A percentile compares a stretch with the other conserved stretches of the same genome.
These are phyloP conservation scores for Chytriomyces confervae DNA, from an alignment of 192 early-diverging fungal species.

Conservation along the genomic window DNA sequence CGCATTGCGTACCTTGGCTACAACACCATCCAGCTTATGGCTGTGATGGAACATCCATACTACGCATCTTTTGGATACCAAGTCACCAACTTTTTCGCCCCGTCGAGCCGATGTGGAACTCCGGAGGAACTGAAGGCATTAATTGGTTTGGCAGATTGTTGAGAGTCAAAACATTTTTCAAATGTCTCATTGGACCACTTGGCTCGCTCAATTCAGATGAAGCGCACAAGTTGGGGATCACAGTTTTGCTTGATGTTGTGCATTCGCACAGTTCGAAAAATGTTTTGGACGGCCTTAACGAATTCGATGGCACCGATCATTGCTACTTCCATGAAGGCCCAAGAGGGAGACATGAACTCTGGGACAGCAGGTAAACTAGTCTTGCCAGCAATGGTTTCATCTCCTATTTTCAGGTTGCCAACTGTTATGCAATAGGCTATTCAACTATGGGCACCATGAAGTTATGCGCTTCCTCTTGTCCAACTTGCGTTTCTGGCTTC, in stretches of 20 bases:
- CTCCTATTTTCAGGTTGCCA: neutral
- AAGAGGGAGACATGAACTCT: slow-evolving; percentile 87
- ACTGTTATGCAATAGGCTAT: slow-evolving; percentile 66
- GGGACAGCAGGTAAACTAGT: slow-evolving; percentile 68
- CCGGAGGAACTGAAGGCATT: slow-evolving; percentile 93
- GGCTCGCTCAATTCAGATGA: neutral
- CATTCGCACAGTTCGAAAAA: slow-evolving; percentile 98
- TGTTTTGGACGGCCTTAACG: slow-evolving; percentile 90
- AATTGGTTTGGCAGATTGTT: slow-evolving; percentile 71
- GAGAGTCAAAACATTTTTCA: neutral
- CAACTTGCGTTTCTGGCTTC: slow-evolving; percentile 93
- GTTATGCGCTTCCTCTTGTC: slow-evolving; percentile 92
- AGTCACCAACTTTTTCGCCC: slow-evolving; percentile 96
- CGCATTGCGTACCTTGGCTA: slow-evolving; percentile 79
- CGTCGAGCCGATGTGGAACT: slow-evolving; percentile 87
- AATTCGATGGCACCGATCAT: slow-evolving; percentile 93
- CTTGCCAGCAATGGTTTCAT: slow-evolving; percentile 18
- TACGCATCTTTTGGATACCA: slow-evolving; percentile 99
- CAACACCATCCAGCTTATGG: slow-evolving; percentile 68
- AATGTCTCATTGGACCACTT: neutral
- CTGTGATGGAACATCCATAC: slow-evolving; percentile 99
- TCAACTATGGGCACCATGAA: slow-evolving; percentile 94
- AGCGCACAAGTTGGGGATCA: slow-evolving; percentile 84
- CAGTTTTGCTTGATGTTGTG: slow-evolving; percentile 90
- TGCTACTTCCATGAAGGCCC: slow-evolving; percentile 93